phyloP scores from a whole-genome alignment of 2,329 filamentous ascomycete species.

The Alternaria triticina region DNA sequence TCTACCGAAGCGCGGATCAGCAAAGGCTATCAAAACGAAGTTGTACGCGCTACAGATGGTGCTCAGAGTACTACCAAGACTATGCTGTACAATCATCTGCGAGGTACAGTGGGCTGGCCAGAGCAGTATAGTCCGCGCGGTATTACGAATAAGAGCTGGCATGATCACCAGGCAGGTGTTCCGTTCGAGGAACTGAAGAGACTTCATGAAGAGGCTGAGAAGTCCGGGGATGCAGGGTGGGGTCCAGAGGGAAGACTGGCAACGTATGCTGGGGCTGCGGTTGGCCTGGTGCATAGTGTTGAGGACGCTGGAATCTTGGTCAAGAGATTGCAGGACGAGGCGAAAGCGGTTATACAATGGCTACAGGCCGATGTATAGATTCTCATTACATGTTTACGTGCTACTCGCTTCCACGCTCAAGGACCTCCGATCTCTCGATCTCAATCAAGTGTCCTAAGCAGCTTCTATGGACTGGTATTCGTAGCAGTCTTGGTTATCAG shows the following conservation, averaged over 20 bases:
- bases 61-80: conserved; percentile 55
- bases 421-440: too few species aligned
- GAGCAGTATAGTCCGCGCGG: conserved; percentile 61
- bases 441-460: too few species aligned
- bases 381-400: too few species aligned
- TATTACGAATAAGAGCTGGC: conserved; percentile 61
- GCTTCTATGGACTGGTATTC: too few species aligned
- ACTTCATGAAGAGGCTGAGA: conserved; percentile 55
- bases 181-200: conserved; percentile 50
- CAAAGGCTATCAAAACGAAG: conserved; percentile 53
- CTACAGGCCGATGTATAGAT: neutral
- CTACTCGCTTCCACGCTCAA: too few species aligned
- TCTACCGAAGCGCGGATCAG: conserved; percentile 53
- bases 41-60: conserved; percentile 55
- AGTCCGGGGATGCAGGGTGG: conserved; percentile 60
- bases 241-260: conserved; percentile 58
- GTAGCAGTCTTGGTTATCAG: too few species aligned
- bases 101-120: conserved; percentile 65
- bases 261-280: conserved; percentile 66
- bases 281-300: conserved; percentile 62
- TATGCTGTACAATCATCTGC: conserved; percentile 57
- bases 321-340: neutral
- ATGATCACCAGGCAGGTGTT: conserved; percentile 48
- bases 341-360: neutral
- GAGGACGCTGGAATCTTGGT: conserved; percentile 60